Evolutionary conservation across 1,139 yeast species (phyloP).

Genomic region (Hanseniaspora uvarum): DNA sequence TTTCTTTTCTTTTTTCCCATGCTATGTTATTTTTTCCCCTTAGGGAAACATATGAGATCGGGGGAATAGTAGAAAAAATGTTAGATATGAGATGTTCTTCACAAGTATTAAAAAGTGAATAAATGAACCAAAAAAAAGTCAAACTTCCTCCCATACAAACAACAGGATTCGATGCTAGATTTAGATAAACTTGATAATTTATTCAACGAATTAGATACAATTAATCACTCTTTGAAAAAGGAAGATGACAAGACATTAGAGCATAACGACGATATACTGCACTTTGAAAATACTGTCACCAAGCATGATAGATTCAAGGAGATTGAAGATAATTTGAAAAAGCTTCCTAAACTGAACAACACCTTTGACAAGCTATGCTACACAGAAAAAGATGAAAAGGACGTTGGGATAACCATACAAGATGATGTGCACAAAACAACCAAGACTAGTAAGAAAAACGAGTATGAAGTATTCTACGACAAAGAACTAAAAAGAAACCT

Average conservation of each 20-base stretch:
- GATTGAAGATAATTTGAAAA: conserved; percentile 26
- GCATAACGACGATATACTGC: conserved; percentile 22
- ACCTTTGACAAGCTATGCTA: conserved; percentile 26
- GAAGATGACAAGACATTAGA: not conserved
- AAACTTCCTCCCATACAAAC: not conserved
- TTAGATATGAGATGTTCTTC: not conserved
- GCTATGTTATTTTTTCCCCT: not conserved
- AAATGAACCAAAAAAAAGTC: too few relatives aligned
- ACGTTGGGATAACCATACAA: conserved; percentile 20
- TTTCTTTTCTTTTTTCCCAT: not conserved
- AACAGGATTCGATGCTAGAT: not conserved
- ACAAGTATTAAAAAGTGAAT: too few relatives aligned
- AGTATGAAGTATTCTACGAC: conserved; percentile 36
- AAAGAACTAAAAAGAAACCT: conserved; percentile 67
- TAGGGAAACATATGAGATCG: not conserved
- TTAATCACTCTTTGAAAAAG: not conserved
- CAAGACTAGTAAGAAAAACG: conserved; percentile 64
- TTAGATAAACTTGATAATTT: conserved; percentile 8
- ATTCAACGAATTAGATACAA: conserved; percentile 14
- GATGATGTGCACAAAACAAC: conserved; percentile 50
- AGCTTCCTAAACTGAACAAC: conserved; percentile 27
- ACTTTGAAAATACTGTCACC: conserved; percentile 20
- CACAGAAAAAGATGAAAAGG: conserved; percentile 10
- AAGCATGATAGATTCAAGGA: conserved; percentile 23
- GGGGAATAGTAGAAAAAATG: not conserved